phyloP scores from a whole-genome alignment of 495 filamentous ascomycete genomes.

The Podospora tetraspora region DNA sequence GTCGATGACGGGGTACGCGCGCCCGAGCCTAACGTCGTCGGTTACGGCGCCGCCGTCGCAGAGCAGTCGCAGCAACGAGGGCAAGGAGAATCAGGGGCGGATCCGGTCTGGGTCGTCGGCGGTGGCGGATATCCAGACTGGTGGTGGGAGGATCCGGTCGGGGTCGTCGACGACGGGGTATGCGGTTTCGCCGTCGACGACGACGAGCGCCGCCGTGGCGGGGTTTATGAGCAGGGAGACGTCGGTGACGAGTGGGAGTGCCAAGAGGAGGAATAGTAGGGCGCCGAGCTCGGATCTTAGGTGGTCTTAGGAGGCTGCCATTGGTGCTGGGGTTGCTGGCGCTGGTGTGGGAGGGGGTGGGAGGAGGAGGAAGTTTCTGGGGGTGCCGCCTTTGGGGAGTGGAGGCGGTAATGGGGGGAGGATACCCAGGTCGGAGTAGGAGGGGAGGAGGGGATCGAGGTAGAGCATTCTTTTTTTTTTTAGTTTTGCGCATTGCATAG shows the following conservation, averaged over 20 bases:
- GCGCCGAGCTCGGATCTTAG: constrained; percentile 29
- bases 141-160: background rate
- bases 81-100: constrained; percentile 26
- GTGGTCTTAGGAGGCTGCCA: constrained; percentile 27
- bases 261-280: constrained; percentile 17
- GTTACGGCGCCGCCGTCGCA: constrained; percentile 15
- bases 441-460: background rate
- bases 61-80: constrained; percentile 16
- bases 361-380: background rate
- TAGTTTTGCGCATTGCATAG: background rate
- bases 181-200: constrained; percentile 9
- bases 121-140: background rate
- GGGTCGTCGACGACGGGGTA: constrained; percentile 3
- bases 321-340: too few species aligned
- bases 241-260: constrained; percentile 12
- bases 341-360: background rate
- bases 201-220: constrained; percentile 8
- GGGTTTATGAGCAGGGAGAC: constrained; percentile 9
- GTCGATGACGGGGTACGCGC: constrained; percentile 26
- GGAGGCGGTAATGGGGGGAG: background rate
- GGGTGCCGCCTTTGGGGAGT: background rate
- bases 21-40: constrained; percentile 30
- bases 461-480: background rate
- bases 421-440: background rate
- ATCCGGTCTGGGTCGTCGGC: constrained; percentile 20